Percentiles rank a stretch among this genome's conserved stretches.
Conservation (phyloP, 75 land plant genomes). For the Sequoiadendron giganteum region DNA sequence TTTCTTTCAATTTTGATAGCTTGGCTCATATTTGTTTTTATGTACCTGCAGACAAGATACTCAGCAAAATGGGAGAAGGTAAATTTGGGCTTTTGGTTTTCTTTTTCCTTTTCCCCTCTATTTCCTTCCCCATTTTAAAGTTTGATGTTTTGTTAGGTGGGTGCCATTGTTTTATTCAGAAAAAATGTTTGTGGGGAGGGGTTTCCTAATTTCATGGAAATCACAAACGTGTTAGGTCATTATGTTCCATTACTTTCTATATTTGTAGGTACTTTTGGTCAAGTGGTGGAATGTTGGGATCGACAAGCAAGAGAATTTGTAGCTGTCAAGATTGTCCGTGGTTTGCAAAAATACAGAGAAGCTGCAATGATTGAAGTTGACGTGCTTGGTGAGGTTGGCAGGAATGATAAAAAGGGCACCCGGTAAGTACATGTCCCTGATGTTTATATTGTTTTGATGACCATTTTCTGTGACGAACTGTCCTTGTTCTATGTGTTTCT, state of each 20-base stretch:
- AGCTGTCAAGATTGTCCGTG: conserved; percentile 77
- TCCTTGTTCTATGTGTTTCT: not conserved
- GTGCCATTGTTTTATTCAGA: too few species aligned
- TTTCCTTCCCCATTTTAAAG: not conserved
- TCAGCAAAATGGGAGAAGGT: conserved; percentile 99
- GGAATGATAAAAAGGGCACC: conserved; percentile 54
- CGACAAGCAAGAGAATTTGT: conserved; percentile 57
- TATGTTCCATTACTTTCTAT: not conserved
- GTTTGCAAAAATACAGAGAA: conserved; percentile 72
- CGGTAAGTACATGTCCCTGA: conserved; percentile 43
- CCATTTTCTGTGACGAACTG: not conserved
- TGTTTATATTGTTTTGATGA: conserved; percentile 2
- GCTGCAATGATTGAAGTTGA: conserved; percentile 94
- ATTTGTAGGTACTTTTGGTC: conserved; percentile 79
- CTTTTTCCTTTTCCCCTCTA: not conserved
- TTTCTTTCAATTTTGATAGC: not conserved
- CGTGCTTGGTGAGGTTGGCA: conserved; percentile 59
- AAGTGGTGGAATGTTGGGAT: conserved; percentile 83
- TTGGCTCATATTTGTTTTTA: not conserved
- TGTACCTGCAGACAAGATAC: conserved; percentile 63
- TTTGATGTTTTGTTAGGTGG: too few species aligned
- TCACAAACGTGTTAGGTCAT: not conserved
- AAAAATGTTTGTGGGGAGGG: not conserved
- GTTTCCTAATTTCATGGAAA: not conserved
- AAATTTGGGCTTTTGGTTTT: conserved; percentile 5